phyloP scores from a whole-genome alignment of 441 rosid genomes.

The Rhodomyrtus psidioides region DNA sequence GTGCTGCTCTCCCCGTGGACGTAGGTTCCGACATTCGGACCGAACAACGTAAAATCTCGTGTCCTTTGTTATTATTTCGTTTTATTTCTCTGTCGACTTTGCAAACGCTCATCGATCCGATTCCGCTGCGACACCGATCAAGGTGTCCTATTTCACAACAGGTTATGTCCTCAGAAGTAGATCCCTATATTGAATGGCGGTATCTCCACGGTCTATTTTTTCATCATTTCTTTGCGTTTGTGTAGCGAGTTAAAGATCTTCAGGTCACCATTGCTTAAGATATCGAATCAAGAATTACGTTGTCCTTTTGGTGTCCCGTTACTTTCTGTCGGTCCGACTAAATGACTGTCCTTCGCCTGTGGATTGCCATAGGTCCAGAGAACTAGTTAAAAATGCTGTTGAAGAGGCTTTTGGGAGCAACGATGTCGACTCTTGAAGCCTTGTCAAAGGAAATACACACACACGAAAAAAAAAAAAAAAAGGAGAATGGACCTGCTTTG shows the following conservation, averaged over 20 bases:
- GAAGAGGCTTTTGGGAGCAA: neutral
- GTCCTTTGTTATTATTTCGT: too few relatives aligned
- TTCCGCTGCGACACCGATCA: too few relatives aligned
- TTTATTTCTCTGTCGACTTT: too few relatives aligned
- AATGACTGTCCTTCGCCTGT: neutral
- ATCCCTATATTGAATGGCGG: neutral
- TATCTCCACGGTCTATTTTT: neutral
- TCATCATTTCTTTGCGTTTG: too few relatives aligned
- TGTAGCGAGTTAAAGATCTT: neutral
- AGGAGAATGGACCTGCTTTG: neutral
- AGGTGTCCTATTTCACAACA: too few relatives aligned
- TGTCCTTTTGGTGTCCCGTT: neutral
- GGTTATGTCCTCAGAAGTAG: too few relatives aligned
- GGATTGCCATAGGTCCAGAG: neutral
- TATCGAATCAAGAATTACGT: neutral
- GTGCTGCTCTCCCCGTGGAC: too few relatives aligned
- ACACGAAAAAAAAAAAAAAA: too few relatives aligned
- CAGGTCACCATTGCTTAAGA: neutral
- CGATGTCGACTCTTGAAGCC: neutral
- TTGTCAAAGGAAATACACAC: neutral
- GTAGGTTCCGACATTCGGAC: too few relatives aligned
- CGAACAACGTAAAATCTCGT: too few relatives aligned
- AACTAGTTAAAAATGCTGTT: neutral
- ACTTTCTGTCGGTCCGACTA: neutral
- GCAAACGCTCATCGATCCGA: too few relatives aligned